Evolutionary conservation across 148 eudicot species (phyloP).

Genomic region (Talinum fruticosum): DNA sequence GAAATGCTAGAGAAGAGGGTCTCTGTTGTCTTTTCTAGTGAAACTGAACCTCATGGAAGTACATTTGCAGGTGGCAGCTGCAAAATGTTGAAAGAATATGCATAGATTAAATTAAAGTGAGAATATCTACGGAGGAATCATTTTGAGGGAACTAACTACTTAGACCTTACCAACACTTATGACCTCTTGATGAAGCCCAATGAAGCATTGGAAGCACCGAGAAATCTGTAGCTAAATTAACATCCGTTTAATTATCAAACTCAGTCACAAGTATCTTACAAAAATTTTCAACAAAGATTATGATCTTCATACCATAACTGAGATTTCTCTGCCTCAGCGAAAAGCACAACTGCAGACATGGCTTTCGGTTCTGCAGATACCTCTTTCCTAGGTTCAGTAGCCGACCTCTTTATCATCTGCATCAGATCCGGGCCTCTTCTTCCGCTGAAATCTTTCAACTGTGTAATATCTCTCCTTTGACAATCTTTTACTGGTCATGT

Average conservation of each 20-base stretch:
- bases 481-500: slow-evolving; percentile 56
- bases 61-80: slow-evolving; percentile 69
- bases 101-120: not conserved
- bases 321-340: slow-evolving; percentile 52
- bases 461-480: slow-evolving; percentile 57
- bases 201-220: no score
- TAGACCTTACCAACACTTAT: slow-evolving; percentile 74
- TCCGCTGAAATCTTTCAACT: slow-evolving; percentile 63
- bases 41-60: slow-evolving; percentile 69
- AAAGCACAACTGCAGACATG: slow-evolving; percentile 55
- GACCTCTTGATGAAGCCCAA: slow-evolving; percentile 58
- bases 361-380: slow-evolving; percentile 39
- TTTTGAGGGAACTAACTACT: not conserved
- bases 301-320: not conserved
- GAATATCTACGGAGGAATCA: not conserved
- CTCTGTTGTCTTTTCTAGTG: slow-evolving; percentile 59
- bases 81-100: slow-evolving; percentile 16
- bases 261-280: no score
- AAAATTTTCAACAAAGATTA: no score
- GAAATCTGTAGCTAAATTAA: no score
- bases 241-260: no score
- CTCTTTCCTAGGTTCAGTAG: slow-evolving; percentile 25
- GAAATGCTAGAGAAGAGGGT: slow-evolving; percentile 50
- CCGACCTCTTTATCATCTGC: slow-evolving; percentile 55
- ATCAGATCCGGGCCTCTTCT: slow-evolving; percentile 70